These are phyloP conservation scores for Starmera quercuum DNA, from an alignment of 805 yeast species.

Conservation along the genomic window DNA sequence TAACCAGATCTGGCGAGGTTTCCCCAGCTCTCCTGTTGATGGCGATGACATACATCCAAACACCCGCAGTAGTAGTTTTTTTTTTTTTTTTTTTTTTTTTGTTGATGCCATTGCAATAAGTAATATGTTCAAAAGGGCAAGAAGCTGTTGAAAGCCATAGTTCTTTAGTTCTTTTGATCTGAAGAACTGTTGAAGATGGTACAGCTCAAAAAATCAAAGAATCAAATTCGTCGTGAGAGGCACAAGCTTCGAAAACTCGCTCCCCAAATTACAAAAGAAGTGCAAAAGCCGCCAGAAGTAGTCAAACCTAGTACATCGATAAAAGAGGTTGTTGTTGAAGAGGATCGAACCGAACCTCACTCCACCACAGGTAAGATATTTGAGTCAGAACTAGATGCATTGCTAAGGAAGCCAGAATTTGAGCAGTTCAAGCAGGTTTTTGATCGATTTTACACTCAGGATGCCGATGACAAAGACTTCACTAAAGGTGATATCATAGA, in stretches of 20 bases:
- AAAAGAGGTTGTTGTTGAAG: no score
- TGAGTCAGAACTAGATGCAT: slow-evolving; percentile 17
- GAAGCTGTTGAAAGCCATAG: no score
- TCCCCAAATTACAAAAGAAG: slow-evolving; percentile 1
- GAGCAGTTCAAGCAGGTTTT: slow-evolving; percentile 27
- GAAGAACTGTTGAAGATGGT: neutral
- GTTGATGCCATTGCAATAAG: no score
- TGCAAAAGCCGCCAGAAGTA: neutral
- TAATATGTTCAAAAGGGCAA: no score
- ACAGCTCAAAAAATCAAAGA: slow-evolving; percentile 14
- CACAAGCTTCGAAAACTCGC: slow-evolving; percentile 15
- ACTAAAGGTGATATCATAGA: slow-evolving; percentile 23
- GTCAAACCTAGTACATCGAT: no score
- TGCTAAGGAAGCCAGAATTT: slow-evolving; percentile 22
- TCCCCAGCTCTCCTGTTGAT: no score
- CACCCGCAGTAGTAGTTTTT: no score
- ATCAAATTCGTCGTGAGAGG: slow-evolving; percentile 26
- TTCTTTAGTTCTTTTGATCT: no score
- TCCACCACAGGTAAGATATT: slow-evolving; percentile 4
- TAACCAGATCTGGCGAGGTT: no score
- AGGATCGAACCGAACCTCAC: no score
- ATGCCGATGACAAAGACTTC: slow-evolving; percentile 9
- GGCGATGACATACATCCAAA: no score
- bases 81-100: no score
- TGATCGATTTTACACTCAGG: slow-evolving; percentile 25